Evolutionary conservation across 2,329 filamentous ascomycete species (phyloP), one percentile per base, ranked within the genome.

Genomic region (Phymatotrichopsis omnivora): DNA sequence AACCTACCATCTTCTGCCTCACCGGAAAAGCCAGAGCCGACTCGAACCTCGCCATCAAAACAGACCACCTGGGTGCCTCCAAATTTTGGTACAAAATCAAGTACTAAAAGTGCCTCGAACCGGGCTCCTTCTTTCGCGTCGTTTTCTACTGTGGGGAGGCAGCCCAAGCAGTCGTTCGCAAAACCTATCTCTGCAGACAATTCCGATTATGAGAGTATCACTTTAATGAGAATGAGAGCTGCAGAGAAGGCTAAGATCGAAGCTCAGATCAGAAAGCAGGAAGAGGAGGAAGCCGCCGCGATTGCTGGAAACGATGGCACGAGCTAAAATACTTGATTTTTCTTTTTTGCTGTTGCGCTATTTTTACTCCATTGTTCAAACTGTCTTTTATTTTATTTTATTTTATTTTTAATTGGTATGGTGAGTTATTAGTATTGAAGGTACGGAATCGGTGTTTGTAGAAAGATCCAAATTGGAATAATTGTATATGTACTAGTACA

Each of bases 191-290:
- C 20, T 16, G 28, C 20, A 22, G 43, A 35, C 31, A 49, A 30
- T 5, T 41, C 49, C 19, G 57, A 59, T 37, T 59, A 58, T 27
- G 56, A 59, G 39, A 56, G 49, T 6, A 53, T 57, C 16, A 59
- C 56, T 3, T 25, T 59, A 11, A 58, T 59, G 56, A 52, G 56
- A 22, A 56, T 59, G 54, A 47, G 55, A 14, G 56, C 55, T 8
- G 54, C 56, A 17, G 57, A 57, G 47, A 59, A 54, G 30, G 45
- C 53, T 7, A 53, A 40, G 35, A 48, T 58, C 11, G 54, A 57
- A 23, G 52, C 42, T 12, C 53, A 56, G 27, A 52, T 58, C 22
- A 44, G 53, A 10, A 40, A 42, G 27, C 38, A 53, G 31, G 57
- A 57, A 20, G 52, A 50, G 6, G 44, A 56, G 42, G 54, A 48